These are phyloP conservation scores for Kentomonas sorsogonicus DNA, from an alignment of 208 protist genomes.

Conservation along the genomic window DNA sequence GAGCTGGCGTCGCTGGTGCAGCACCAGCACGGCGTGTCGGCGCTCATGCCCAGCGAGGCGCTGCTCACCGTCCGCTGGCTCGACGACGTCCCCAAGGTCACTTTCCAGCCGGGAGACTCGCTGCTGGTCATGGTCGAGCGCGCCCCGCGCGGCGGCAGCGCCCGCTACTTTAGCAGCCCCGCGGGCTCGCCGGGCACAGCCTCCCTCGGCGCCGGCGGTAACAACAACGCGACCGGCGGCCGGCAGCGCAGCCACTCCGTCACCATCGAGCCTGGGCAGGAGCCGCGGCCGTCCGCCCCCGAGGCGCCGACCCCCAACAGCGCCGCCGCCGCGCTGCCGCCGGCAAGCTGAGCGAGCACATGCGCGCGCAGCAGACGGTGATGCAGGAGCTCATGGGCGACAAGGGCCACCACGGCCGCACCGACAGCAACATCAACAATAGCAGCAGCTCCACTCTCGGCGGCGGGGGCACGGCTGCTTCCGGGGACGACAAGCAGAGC, in stretches of 20 bases:
- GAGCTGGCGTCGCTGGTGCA: slow-evolving; percentile 19
- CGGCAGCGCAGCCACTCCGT: neutral
- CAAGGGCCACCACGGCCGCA: slow-evolving; percentile 11
- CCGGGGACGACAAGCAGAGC: neutral
- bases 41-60: slow-evolving; percentile 20
- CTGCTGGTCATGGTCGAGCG: slow-evolving; percentile 12
- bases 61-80: slow-evolving; percentile 28
- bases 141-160: neutral
- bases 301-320: neutral
- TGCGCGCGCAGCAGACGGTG: slow-evolving; percentile 12
- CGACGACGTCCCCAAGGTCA: slow-evolving; percentile 24
- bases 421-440: too few species aligned
- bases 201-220: neutral
- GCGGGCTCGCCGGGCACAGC: neutral
- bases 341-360: neutral
- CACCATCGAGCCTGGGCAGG: slow-evolving; percentile 5
- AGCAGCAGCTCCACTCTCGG: neutral
- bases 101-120: slow-evolving; percentile 15
- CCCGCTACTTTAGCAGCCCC: neutral
- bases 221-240: neutral
- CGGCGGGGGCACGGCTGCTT: neutral
- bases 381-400: slow-evolving; percentile 18
- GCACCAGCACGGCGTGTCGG: slow-evolving; percentile 15
- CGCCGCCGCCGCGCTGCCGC: neutral
- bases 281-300: neutral